A percentile compares a stretch with the other conserved stretches of the same genome.
Evolutionary conservation across 129 eudicot genomes (phyloP).

Genomic region (Chrysanthemum seticuspe): DNA sequence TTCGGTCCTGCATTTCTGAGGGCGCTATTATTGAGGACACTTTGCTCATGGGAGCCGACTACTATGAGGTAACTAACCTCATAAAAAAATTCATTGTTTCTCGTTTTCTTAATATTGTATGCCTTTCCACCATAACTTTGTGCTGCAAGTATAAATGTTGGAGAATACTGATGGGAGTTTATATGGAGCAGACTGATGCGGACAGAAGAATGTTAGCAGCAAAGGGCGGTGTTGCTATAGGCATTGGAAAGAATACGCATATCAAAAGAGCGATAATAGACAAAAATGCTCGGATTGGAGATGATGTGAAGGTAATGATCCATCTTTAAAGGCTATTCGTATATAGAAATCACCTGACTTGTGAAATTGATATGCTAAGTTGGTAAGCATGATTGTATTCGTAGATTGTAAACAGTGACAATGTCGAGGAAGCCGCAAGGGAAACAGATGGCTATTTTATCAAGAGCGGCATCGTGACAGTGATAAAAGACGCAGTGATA

Average conservation of each 20-base stretch:
- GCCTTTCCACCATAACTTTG: too few relatives aligned
- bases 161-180: not conserved
- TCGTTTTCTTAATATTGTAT: not conserved
- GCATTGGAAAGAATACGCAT: constrained; percentile 82
- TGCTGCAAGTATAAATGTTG: not conserved
- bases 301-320: constrained; percentile 34
- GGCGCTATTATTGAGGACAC: constrained; percentile 88
- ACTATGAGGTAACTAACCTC: constrained; percentile 63
- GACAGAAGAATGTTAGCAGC: constrained; percentile 65
- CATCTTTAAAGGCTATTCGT: not conserved
- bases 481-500: constrained; percentile 85
- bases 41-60: constrained; percentile 95
- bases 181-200: constrained; percentile 65
- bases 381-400: not conserved
- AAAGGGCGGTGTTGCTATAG: constrained; percentile 81
- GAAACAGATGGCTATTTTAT: constrained; percentile 95
- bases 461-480: constrained; percentile 86
- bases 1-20: constrained; percentile 87
- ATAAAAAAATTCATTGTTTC: not conserved
- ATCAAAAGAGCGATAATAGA: constrained; percentile 67
- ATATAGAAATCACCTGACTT: not conserved
- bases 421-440: constrained; percentile 85
- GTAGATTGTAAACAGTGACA: constrained; percentile 64
- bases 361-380: not conserved
- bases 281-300: constrained; percentile 48